Evolutionary conservation across 176 grass and related monocot genomes (phyloP).

Genomic region (Paspalum notatum): DNA sequence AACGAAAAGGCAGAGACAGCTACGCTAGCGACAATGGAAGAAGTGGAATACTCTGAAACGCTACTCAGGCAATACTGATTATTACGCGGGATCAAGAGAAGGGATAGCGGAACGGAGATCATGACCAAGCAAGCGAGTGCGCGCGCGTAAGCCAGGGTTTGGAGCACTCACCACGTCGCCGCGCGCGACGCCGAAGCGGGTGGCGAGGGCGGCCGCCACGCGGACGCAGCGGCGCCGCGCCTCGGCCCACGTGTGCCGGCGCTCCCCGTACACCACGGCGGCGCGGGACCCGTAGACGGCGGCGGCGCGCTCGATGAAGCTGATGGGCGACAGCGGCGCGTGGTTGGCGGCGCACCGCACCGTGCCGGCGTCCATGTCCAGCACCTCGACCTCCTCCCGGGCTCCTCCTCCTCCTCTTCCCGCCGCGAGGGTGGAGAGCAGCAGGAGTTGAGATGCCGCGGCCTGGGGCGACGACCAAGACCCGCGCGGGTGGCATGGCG

Average conservation of each 20-base stretch:
- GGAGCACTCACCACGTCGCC: constrained; percentile 66
- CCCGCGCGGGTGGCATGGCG: neutral
- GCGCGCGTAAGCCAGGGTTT: no score
- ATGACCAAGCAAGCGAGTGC: no score
- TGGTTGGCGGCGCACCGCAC: constrained; percentile 67
- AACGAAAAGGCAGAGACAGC: neutral
- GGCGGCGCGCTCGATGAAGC: constrained; percentile 77
- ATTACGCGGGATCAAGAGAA: no score
- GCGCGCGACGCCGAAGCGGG: constrained; percentile 53
- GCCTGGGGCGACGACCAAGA: neutral
- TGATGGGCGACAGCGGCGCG: constrained; percentile 65
- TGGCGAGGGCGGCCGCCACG: constrained; percentile 57
- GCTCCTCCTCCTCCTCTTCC: neutral
- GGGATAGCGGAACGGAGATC: no score
- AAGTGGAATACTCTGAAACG: no score
- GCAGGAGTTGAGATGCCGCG: neutral
- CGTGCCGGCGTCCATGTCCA: constrained; percentile 54
- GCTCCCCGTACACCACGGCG: constrained; percentile 41
- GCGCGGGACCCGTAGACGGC: constrained; percentile 55
- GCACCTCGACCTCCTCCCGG: neutral
- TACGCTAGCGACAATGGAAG: neutral
- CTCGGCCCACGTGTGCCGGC: constrained; percentile 56
- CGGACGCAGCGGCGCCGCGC: constrained; percentile 47
- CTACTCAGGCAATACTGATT: no score
- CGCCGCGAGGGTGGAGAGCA: constrained; percentile 35